These are phyloP conservation scores for Russula olivacea DNA, from an alignment of 768 basidiomycete species.

Conservation along the genomic window DNA sequence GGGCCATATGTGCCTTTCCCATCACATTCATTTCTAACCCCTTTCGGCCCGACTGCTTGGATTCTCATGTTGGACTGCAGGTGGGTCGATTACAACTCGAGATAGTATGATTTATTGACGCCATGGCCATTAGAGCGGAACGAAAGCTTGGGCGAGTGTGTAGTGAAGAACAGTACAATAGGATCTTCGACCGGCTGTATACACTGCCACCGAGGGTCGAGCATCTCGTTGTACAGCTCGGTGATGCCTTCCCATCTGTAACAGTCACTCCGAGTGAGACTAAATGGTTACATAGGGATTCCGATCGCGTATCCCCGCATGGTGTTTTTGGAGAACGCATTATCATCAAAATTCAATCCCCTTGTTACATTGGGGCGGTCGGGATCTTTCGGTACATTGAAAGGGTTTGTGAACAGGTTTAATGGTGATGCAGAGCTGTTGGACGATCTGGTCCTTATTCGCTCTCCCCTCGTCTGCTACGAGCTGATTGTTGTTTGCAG, in stretches of 20 bases:
- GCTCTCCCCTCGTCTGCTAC: constrained; percentile 20
- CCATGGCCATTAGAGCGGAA: constrained; percentile 58
- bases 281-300: constrained; percentile 42
- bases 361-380: constrained; percentile 62
- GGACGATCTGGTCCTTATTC: constrained; percentile 69
- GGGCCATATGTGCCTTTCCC: constrained; percentile 78
- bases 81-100: constrained; percentile 37
- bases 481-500: constrained; percentile 32
- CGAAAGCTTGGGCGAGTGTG: constrained; percentile 78
- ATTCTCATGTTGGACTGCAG: constrained; percentile 80
- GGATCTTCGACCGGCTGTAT: constrained; percentile 57
- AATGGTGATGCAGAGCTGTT: constrained; percentile 90
- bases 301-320: constrained; percentile 92
- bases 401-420: constrained; percentile 84
- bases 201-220: constrained; percentile 61
- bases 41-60: constrained; percentile 69
- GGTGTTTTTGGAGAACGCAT: constrained; percentile 76
- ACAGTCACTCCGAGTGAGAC: not conserved
- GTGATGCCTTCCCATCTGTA: constrained; percentile 33
- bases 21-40: constrained; percentile 77
- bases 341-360: constrained; percentile 83
- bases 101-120: constrained; percentile 13
- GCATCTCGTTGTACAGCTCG: constrained; percentile 80
- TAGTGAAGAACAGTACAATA: constrained; percentile 63
- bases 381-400: constrained; percentile 45